Evolutionary conservation across 169 alveolate genomes (phyloP), one percentile per base, ranked within the genome.

Genomic region (Plasmodium coatneyi): DNA sequence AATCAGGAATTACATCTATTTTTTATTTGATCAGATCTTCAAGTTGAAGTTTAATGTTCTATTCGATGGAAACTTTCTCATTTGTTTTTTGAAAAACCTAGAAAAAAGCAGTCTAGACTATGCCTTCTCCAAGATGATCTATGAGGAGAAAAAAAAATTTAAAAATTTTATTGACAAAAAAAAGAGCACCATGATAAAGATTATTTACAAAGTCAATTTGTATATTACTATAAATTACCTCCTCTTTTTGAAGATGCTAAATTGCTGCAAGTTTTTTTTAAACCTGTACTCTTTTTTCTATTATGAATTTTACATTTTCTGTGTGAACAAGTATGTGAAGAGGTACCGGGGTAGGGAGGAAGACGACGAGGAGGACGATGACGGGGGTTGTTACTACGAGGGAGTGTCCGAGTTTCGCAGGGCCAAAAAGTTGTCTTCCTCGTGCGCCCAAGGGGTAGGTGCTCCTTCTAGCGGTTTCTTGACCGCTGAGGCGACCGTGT

Each of bases 41-140:
- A 89, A 89, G 43, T 56, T 80, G 22, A 89, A 78, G 30, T 30
- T 89, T 30, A 79, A 56, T 36, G 30, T 66, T 12, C 16, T 89
- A 56, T 89, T 34, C 39, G 94, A 89, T 19, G 34, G 60, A 16
- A 30, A 3, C 0, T 89, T 60, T 66, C 52, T 89, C 22, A n/a
- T 41, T 25, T 79, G 76, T 22, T 89, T 89, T 89, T 78, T 89
- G 81, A 89, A 89, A 34, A 89, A 89, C 82, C 34, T 89, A 12
- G 94, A 89, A 36, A 89, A 89, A 32, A 89, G 94, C 81, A 89
- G 94, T 34, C 19, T 56, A 28, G 94, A 89, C 79, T 89, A 79
- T 89, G 94, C 94, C 14, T 89, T 60, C 66, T 79, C 89, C 28
- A 89, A 89, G 46, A 89, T 89, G 41, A 12, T 79, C 19, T 60